Percentiles rank a stretch among this genome's conserved stretches.
Conservation (phyloP, 108 stramenopile genomes). For the Cyclotella kingstonii region DNA sequence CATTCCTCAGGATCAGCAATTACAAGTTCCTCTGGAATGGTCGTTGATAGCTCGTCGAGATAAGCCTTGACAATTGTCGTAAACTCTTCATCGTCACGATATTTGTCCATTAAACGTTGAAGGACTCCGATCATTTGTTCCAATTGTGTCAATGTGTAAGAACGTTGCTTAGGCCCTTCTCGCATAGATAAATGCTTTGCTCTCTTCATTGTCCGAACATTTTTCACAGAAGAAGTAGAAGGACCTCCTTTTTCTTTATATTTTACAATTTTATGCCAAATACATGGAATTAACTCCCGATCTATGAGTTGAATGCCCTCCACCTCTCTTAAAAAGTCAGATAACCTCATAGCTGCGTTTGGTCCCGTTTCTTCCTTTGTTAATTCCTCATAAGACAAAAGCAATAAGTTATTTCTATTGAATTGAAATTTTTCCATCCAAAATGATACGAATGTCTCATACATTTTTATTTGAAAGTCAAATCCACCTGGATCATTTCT, state of each 20-base stretch:
- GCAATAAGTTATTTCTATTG: slow-evolving; percentile 5
- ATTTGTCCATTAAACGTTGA: slow-evolving; percentile 4
- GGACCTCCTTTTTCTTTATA: slow-evolving; percentile 15
- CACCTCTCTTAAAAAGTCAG: slow-evolving; percentile 5
- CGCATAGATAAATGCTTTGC: background rate
- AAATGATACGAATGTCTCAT: slow-evolving; percentile 22
- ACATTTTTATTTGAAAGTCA: slow-evolving; percentile 16
- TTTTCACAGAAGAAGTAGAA: background rate
- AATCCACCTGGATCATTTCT: slow-evolving; percentile 21
- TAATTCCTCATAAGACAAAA: slow-evolving; percentile 25
- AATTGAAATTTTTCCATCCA: slow-evolving; percentile 35
- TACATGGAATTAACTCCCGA: slow-evolving; percentile 9
- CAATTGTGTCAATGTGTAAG: slow-evolving; percentile 4
- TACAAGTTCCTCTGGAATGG: background rate
- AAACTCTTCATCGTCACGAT: slow-evolving; percentile 8
- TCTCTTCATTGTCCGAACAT: background rate
- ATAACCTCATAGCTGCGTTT: background rate
- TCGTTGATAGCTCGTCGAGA: slow-evolving; percentile 7
- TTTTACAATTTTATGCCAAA: slow-evolving; percentile 27
- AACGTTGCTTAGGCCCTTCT: slow-evolving; percentile 3
- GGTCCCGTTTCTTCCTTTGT: slow-evolving; percentile 3
- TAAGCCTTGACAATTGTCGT: slow-evolving; percentile 4
- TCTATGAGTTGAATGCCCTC: background rate
- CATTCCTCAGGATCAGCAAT: too few species aligned
- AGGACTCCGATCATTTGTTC: background rate